phyloP scores from a whole-genome alignment of 2,329 filamentous ascomycete species.

The Colletotrichum truncatum region DNA sequence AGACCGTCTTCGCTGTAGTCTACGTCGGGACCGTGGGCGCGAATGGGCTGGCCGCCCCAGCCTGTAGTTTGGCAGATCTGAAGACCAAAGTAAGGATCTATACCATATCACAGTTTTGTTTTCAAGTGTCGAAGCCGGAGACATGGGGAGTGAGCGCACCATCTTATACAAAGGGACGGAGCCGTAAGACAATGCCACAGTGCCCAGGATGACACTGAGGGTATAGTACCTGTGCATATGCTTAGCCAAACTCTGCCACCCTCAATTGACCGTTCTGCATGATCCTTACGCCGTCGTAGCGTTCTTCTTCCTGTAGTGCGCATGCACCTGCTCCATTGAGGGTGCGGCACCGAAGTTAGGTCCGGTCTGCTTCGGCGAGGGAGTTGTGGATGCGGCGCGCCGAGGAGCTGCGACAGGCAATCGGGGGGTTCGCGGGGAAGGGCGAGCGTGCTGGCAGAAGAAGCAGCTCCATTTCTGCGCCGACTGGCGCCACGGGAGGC shows the following conservation, averaged over 20 bases:
- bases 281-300: conserved; percentile 59
- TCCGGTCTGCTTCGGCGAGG: conserved; percentile 39
- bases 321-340: conserved; percentile 70
- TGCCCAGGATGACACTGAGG: conserved; percentile 80
- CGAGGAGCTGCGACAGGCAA: conserved; percentile 32
- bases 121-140: conserved; percentile 22
- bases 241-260: conserved; percentile 27
- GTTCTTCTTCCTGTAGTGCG: conserved; percentile 74
- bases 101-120: conserved; percentile 25
- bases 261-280: not conserved
- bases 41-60: conserved; percentile 93
- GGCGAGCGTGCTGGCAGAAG: conserved; percentile 46
- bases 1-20: conserved; percentile 65
- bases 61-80: conserved; percentile 87
- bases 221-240: conserved; percentile 70
- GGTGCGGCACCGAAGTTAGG: conserved; percentile 33
- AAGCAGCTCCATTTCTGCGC: conserved; percentile 46
- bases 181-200: conserved; percentile 82
- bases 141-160: conserved; percentile 53
- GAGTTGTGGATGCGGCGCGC: conserved; percentile 40
- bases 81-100: not conserved
- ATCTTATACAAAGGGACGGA: conserved; percentile 90
- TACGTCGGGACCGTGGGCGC: conserved; percentile 70
- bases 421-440: conserved; percentile 34
- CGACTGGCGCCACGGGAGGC: conserved; percentile 43